Evolutionary conservation across 108 stramenopile genomes (phyloP).

Genomic region (Aurantiochytrium sp.): DNA sequence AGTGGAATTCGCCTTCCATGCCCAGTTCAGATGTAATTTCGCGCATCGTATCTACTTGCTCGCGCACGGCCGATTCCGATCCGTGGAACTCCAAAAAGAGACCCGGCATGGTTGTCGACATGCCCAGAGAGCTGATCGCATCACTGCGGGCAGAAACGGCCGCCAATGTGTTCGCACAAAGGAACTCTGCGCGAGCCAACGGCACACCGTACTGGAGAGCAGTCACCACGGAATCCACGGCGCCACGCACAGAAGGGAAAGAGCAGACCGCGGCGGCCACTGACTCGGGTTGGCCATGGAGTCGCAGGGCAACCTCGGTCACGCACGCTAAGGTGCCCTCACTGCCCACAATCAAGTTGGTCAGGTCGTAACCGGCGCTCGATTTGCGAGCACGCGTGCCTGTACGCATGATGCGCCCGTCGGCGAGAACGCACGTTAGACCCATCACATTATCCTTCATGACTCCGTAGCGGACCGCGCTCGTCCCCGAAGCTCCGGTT

Average conservation of each 20-base stretch:
- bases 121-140: background rate
- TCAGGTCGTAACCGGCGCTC: slow-evolving; percentile 81
- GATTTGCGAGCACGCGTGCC: slow-evolving; percentile 64
- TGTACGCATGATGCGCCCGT: slow-evolving; percentile 47
- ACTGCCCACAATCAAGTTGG: slow-evolving; percentile 69
- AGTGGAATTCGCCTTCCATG: slow-evolving; percentile 48
- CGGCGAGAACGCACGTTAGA: slow-evolving; percentile 69
- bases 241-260: slow-evolving; percentile 57
- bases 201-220: slow-evolving; percentile 59
- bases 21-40: slow-evolving; percentile 50
- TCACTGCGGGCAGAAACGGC: slow-evolving; percentile 54
- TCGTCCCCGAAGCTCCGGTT: slow-evolving; percentile 77
- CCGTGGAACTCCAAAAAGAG: slow-evolving; percentile 76
- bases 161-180: slow-evolving; percentile 61
- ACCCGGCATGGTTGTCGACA: slow-evolving; percentile 53
- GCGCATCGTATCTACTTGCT: slow-evolving; percentile 21
- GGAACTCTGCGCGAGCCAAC: slow-evolving; percentile 64
- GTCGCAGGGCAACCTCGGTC: slow-evolving; percentile 72
- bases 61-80: slow-evolving; percentile 26
- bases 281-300: slow-evolving; percentile 67
- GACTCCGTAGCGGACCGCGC: slow-evolving; percentile 85
- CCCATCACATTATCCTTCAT: slow-evolving; percentile 82
- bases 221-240: slow-evolving; percentile 63
- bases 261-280: slow-evolving; percentile 64
- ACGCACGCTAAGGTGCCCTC: slow-evolving; percentile 75